Percentiles rank a stretch among this genome's conserved stretches.
Conservation (phyloP, 805 yeast species). For the Candida sakaeoensis region DNA sequence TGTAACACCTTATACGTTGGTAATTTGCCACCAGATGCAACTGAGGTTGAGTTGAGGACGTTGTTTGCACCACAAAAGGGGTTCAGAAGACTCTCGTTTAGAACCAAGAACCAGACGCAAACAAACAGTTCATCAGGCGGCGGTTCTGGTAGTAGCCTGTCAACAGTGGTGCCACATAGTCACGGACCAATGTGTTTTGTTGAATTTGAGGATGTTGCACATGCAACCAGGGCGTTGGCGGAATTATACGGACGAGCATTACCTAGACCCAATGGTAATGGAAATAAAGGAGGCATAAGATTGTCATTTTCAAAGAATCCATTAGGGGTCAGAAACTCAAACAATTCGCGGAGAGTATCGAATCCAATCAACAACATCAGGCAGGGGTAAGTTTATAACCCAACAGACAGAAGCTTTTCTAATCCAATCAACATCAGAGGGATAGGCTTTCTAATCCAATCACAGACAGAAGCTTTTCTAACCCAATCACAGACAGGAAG, state of each 20-base stretch:
- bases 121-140: too few species aligned
- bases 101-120: constrained; percentile 49
- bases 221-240: constrained; percentile 90
- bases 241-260: constrained; percentile 90
- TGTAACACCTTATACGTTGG: constrained; percentile 97
- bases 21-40: constrained; percentile 94
- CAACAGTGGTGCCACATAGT: constrained; percentile 40
- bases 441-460: too few species aligned
- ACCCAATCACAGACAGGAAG: too few species aligned
- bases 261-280: constrained; percentile 69
- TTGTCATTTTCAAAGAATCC: constrained; percentile 95
- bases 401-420: too few species aligned
- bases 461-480: too few species aligned
- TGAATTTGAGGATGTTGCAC: constrained; percentile 93
- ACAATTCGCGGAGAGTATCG: constrained; percentile 39
- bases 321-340: constrained; percentile 85
- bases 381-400: constrained; percentile 31
- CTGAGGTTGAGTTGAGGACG: constrained; percentile 86
- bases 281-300: constrained; percentile 89
- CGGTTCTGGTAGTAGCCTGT: too few species aligned
- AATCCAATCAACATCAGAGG: too few species aligned
- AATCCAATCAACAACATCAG: constrained; percentile 15
- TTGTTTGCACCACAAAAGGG: constrained; percentile 88
- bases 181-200: constrained; percentile 99
- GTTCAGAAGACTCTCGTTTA: constrained; percentile 85